Evolutionary conservation across 768 basidiomycete species (phyloP).

Genomic region (Dacryopinax spathularia): DNA sequence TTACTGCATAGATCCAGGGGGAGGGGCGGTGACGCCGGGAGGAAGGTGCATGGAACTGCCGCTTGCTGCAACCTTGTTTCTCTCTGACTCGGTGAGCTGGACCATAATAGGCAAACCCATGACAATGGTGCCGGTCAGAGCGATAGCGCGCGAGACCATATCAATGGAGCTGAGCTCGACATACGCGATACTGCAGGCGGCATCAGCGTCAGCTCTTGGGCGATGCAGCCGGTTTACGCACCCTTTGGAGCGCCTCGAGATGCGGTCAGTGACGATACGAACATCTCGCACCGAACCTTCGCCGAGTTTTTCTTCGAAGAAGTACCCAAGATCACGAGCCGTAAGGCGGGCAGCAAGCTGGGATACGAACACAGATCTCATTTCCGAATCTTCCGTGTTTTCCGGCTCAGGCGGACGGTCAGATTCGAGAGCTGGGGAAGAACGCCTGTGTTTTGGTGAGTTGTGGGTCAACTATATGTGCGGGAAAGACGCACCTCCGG

Average conservation of each 20-base stretch:
- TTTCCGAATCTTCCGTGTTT: constrained; percentile 72
- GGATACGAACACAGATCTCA: constrained; percentile 95
- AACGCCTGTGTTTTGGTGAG: constrained; percentile 33
- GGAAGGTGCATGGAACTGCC: constrained; percentile 70
- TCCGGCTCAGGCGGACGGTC: constrained; percentile 46
- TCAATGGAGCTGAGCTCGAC: constrained; percentile 90
- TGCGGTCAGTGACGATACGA: constrained; percentile 85
- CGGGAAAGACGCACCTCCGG: constrained; percentile 33
- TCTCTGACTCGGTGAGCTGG: constrained; percentile 91
- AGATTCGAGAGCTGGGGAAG: constrained; percentile 57
- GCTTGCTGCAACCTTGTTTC: constrained; percentile 66
- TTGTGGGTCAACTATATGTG: constrained; percentile 20
- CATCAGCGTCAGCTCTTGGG: background rate
- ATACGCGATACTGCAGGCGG: constrained; percentile 72
- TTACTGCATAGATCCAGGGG: constrained; percentile 66
- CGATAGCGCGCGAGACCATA: constrained; percentile 78
- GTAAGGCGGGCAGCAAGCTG: constrained; percentile 95
- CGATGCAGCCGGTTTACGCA: constrained; percentile 27
- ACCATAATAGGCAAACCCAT: constrained; percentile 98
- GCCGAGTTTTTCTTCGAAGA: constrained; percentile 95
- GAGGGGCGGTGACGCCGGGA: constrained; percentile 68
- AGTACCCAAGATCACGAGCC: constrained; percentile 92
- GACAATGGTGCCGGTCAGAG: constrained; percentile 84
- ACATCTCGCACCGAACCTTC: constrained; percentile 91
- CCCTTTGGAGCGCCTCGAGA: constrained; percentile 97